Evolutionary conservation across 805 yeast genomes (phyloP).

Genomic region (Brettanomyces naardenensis): DNA sequence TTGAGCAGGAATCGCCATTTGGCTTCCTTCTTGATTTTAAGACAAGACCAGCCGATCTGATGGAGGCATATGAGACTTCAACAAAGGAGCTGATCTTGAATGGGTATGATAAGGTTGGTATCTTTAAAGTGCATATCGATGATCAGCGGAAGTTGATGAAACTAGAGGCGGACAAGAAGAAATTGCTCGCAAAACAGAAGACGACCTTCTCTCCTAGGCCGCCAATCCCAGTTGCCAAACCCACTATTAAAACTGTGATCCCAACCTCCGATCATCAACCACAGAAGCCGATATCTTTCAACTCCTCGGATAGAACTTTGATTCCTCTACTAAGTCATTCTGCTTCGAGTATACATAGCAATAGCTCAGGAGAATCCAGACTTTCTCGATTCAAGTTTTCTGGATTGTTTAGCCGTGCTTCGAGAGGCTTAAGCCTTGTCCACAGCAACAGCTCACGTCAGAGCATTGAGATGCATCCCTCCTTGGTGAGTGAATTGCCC

Average conservation of each 20-base stretch:
- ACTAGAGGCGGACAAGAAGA: slow-evolving; percentile 34
- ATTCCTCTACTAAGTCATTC: background rate
- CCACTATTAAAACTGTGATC: slow-evolving; percentile 3
- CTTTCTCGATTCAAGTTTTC: slow-evolving; percentile 20
- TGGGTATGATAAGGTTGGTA: background rate
- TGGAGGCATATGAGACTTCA: slow-evolving; percentile 34
- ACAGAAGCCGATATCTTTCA: background rate
- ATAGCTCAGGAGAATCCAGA: slow-evolving; percentile 1
- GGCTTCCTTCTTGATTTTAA: slow-evolving; percentile 44
- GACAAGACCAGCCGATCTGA: slow-evolving; percentile 27
- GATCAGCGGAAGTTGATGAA: slow-evolving; percentile 44
- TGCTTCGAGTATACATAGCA: slow-evolving; percentile 1
- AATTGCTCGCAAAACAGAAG: slow-evolving; percentile 21
- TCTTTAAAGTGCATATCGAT: slow-evolving; percentile 38
- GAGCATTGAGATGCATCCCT: slow-evolving; percentile 22
- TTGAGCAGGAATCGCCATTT: slow-evolving; percentile 33
- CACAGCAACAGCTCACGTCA: slow-evolving; percentile 25
- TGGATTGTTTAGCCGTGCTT: slow-evolving; percentile 31
- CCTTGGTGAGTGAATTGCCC: slow-evolving; percentile 53
- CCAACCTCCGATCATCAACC: slow-evolving; percentile 1
- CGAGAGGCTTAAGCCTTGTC: slow-evolving; percentile 55
- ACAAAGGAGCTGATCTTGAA: slow-evolving; percentile 22
- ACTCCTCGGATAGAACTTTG: background rate
- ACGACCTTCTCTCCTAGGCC: background rate
- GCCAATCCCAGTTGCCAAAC: background rate